A percentile compares a stretch with the other conserved stretches of the same genome.
Evolutionary conservation across 2,329 filamentous ascomycete genomes (phyloP).

Genomic region (Trichoderma breve): DNA sequence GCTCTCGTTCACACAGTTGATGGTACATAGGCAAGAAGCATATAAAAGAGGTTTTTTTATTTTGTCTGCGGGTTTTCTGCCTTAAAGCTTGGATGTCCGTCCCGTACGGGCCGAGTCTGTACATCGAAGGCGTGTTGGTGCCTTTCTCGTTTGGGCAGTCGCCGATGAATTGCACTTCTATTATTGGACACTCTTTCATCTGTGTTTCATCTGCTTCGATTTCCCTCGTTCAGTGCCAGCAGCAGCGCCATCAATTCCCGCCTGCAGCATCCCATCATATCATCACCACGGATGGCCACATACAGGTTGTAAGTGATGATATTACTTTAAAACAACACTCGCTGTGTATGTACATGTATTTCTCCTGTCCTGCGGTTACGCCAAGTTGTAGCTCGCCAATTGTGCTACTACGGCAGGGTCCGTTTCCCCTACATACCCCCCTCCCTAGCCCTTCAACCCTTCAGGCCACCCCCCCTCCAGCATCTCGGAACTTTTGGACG

Average conservation of each 20-base stretch:
- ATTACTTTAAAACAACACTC: neutral
- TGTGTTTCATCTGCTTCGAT: neutral
- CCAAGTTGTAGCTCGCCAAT: neutral
- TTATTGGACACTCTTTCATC: neutral
- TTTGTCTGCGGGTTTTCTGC: neutral
- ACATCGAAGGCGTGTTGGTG: neutral
- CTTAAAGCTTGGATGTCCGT: neutral
- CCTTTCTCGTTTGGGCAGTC: neutral
- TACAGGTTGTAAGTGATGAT: neutral
- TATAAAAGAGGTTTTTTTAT: neutral
- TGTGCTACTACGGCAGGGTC: neutral
- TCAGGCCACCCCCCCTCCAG: slow-evolving; percentile 5
- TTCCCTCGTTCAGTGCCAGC: neutral
- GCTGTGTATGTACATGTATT: neutral
- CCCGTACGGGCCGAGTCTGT: neutral
- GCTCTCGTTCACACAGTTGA: too few relatives aligned
- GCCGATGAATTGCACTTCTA: neutral
- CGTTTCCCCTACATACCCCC: neutral
- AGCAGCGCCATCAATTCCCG: neutral
- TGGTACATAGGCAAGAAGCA: neutral
- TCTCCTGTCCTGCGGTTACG: neutral
- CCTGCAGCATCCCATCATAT: neutral
- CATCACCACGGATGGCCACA: neutral
- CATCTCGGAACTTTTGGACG: slow-evolving; percentile 25
- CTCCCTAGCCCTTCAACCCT: neutral